Evolutionary conservation across 2,329 filamentous ascomycete genomes (phyloP).

Genomic region (Trichophyton mentagrophytes): DNA sequence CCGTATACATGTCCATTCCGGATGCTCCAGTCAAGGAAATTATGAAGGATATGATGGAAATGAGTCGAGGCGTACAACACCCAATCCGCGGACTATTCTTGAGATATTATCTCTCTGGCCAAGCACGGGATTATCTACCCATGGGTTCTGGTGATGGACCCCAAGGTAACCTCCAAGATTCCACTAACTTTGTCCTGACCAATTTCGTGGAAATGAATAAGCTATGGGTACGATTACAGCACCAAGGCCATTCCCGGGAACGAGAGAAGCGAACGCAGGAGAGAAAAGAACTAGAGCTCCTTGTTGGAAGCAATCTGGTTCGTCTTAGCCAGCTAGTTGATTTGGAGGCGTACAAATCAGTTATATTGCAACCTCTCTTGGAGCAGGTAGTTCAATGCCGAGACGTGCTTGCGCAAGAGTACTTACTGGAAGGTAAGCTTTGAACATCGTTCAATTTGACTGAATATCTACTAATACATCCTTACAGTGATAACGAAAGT

Average conservation of each 20-base stretch:
- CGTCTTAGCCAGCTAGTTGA: slow-evolving; percentile 91
- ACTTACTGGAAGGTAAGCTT: slow-evolving; percentile 64
- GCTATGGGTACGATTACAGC: slow-evolving; percentile 92
- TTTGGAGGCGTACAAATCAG: slow-evolving; percentile 81
- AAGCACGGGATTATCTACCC: slow-evolving; percentile 81
- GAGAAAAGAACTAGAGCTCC: slow-evolving; percentile 82
- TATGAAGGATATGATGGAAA: slow-evolving; percentile 99
- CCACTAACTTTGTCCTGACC: slow-evolving; percentile 93
- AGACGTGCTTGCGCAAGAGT: slow-evolving; percentile 93
- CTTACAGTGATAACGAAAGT: slow-evolving; percentile 82
- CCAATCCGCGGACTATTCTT: slow-evolving; percentile 90
- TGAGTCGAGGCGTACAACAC: slow-evolving; percentile 96
- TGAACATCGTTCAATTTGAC: neutral
- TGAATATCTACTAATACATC: slow-evolving; percentile 16
- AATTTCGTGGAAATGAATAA: slow-evolving; percentile 99
- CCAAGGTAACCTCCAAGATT: slow-evolving; percentile 91
- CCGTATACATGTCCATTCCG: slow-evolving; percentile 96
- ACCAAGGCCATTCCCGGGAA: slow-evolving; percentile 92
- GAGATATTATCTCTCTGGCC: slow-evolving; percentile 89
- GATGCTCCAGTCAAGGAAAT: slow-evolving; percentile 98
- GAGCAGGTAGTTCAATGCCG: slow-evolving; percentile 97
- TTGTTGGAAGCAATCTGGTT: slow-evolving; percentile 94
- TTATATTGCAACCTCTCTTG: slow-evolving; percentile 74
- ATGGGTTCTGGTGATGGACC: slow-evolving; percentile 73
- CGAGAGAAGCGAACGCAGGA: slow-evolving; percentile 87